Evolutionary conservation across 305 asterid genomes (phyloP).

Genomic region (Fraxinus baroniana): DNA sequence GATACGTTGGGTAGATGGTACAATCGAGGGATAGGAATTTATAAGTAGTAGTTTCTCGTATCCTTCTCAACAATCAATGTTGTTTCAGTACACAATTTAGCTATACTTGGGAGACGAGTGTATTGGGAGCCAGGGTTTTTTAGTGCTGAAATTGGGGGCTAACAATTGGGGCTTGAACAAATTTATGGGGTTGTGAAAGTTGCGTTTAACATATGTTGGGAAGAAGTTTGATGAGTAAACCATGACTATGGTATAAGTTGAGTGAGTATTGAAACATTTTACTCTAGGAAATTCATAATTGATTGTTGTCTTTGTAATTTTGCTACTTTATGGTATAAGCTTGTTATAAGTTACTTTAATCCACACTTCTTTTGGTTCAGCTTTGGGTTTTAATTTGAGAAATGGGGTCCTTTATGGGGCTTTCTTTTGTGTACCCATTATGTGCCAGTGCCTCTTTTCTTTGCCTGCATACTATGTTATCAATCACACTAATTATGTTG

Average conservation of each 20-base stretch:
- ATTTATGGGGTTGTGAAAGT: neutral
- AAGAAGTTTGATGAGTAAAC: neutral
- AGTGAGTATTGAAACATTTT: neutral
- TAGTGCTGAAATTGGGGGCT: neutral
- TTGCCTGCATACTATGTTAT: neutral
- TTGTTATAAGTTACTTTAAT: neutral
- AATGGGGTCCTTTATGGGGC: neutral
- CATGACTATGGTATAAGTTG: neutral
- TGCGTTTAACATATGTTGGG: neutral
- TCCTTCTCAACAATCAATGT: neutral
- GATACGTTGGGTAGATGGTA: neutral
- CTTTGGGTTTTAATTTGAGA: neutral
- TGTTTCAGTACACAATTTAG: neutral
- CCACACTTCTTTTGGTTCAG: neutral
- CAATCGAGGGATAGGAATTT: neutral
- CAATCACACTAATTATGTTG: neutral
- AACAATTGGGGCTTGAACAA: neutral
- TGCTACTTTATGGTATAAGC: neutral
- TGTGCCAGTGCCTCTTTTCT: neutral
- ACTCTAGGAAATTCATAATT: neutral
- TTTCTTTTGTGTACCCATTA: neutral
- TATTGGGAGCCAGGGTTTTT: neutral
- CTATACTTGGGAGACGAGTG: neutral
- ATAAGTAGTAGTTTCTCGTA: neutral
- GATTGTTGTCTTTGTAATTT: neutral